phyloP scores from a whole-genome alignment of 2,329 filamentous ascomycete species.

The Fusarium decemcellulare region DNA sequence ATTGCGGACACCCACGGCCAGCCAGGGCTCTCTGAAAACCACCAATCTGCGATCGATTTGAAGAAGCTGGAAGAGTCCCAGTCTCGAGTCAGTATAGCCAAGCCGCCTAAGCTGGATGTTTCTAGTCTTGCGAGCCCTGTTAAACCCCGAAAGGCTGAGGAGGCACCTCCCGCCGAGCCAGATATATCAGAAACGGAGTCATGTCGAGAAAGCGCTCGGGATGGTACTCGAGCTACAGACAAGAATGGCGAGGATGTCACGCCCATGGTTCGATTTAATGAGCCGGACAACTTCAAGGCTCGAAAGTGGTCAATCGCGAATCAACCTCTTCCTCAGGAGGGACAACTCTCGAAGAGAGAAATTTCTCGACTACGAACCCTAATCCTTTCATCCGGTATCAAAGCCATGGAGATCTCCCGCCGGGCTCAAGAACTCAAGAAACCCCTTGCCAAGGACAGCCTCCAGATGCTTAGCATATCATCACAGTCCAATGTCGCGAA shows the following conservation, averaged over 20 bases:
- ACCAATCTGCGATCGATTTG: conserved; percentile 31
- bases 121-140: conserved; percentile 57
- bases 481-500: conserved; percentile 38
- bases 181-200: conserved; percentile 59
- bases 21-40: conserved; percentile 24
- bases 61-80: conserved; percentile 51
- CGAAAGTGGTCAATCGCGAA: conserved; percentile 69
- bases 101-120: conserved; percentile 65
- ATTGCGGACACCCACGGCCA: conserved; percentile 47
- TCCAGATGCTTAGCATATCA: conserved; percentile 39
- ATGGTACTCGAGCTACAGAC: conserved; percentile 51
- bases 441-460: conserved; percentile 48
- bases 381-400: conserved; percentile 88
- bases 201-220: conserved; percentile 45
- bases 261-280: conserved; percentile 45
- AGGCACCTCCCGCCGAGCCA: conserved; percentile 43
- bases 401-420: conserved; percentile 84
- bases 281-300: conserved; percentile 44
- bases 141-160: conserved; percentile 49
- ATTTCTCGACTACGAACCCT: conserved; percentile 83
- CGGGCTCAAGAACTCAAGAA: conserved; percentile 68
- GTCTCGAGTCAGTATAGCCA: conserved; percentile 63
- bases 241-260: conserved; percentile 54
- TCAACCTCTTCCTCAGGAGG: conserved; percentile 54
- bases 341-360: conserved; percentile 74